A percentile compares a stretch with the other conserved stretches of the same genome.
Conservation (phyloP, 2,329 filamentous ascomycete genomes). For the Cordyceps militaris region DNA sequence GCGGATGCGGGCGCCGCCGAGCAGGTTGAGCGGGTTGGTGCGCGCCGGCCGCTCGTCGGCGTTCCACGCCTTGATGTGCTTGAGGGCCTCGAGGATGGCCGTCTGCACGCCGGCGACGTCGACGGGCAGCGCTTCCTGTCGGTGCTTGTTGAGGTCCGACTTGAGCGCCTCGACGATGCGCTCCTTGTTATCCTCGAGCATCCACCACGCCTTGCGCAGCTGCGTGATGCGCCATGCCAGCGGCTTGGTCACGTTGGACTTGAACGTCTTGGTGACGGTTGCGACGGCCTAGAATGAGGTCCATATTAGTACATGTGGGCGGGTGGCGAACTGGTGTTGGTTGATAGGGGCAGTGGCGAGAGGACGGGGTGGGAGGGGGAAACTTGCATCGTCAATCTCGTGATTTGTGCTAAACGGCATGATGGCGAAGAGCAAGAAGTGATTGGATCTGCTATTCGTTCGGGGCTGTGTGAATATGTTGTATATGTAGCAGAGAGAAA, state of each 20-base stretch:
- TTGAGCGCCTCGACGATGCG: conserved; percentile 26
- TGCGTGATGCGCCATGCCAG: conserved; percentile 34
- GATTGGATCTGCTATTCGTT: background rate
- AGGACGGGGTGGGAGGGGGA: background rate
- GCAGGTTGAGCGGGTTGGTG: conserved; percentile 23
- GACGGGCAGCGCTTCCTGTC: conserved; percentile 25
- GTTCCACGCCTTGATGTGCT: conserved; percentile 33
- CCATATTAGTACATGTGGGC: no score
- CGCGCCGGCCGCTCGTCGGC: conserved; percentile 25
- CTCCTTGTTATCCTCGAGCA: conserved; percentile 32
- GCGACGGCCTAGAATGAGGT: conserved; percentile 7
- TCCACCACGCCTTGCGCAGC: conserved; percentile 34
- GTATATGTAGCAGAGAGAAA: background rate
- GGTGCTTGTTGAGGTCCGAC: conserved; percentile 28
- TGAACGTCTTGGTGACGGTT: conserved; percentile 9
- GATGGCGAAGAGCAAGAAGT: conserved; percentile 20
- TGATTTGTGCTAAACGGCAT: conserved; percentile 7
- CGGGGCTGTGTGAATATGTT: background rate
- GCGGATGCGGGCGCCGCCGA: conserved; percentile 27
- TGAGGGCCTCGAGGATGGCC: conserved; percentile 30
- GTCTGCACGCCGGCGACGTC: conserved; percentile 27
- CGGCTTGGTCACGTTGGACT: conserved; percentile 25
- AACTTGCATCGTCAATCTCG: conserved; percentile 11
- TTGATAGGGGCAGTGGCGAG: background rate
- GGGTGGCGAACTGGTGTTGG: background rate